Percentiles rank a stretch among this genome's conserved stretches.
phyloP scores from a whole-genome alignment of 2,329 filamentous ascomycete genomes.

The Sarocladiaceae sp. region DNA sequence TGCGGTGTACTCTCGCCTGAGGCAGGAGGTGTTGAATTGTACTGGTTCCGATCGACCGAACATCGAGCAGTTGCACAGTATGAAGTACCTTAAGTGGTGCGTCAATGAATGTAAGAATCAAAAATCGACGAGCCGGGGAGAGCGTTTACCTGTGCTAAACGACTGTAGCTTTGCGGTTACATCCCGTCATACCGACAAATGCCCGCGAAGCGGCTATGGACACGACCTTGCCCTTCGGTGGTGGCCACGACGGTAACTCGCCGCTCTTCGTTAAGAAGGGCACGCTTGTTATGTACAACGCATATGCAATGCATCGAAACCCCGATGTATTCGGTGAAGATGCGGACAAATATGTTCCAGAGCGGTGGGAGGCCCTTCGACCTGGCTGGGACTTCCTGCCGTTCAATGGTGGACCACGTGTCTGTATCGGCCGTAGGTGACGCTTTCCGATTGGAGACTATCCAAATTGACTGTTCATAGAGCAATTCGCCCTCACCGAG shows the following conservation, averaged over 20 bases:
- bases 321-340: slow-evolving; percentile 28
- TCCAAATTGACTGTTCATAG: slow-evolving; percentile 15
- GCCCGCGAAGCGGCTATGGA: slow-evolving; percentile 31
- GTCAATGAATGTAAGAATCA: slow-evolving; percentile 49
- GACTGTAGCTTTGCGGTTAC: slow-evolving; percentile 39
- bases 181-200: slow-evolving; percentile 48
- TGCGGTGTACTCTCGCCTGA: slow-evolving; percentile 39
- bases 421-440: slow-evolving; percentile 39
- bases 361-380: slow-evolving; percentile 30
- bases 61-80: slow-evolving; percentile 43
- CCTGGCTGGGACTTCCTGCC: slow-evolving; percentile 40
- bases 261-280: slow-evolving; percentile 48
- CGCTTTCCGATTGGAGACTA: background rate
- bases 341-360: slow-evolving; percentile 28
- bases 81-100: slow-evolving; percentile 52
- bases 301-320: slow-evolving; percentile 37
- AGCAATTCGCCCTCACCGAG: slow-evolving; percentile 31
- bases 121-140: no score
- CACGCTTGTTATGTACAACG: slow-evolving; percentile 36
- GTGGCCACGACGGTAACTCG: slow-evolving; percentile 40
- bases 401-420: slow-evolving; percentile 41
- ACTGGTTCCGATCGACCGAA: slow-evolving; percentile 32
- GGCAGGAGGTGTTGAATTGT: slow-evolving; percentile 33
- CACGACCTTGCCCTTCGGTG: slow-evolving; percentile 47
- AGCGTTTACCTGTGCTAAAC: slow-evolving; percentile 4